Evolutionary conservation across 257 asterid species (phyloP).

Genomic region (Verbascum thapsus): DNA sequence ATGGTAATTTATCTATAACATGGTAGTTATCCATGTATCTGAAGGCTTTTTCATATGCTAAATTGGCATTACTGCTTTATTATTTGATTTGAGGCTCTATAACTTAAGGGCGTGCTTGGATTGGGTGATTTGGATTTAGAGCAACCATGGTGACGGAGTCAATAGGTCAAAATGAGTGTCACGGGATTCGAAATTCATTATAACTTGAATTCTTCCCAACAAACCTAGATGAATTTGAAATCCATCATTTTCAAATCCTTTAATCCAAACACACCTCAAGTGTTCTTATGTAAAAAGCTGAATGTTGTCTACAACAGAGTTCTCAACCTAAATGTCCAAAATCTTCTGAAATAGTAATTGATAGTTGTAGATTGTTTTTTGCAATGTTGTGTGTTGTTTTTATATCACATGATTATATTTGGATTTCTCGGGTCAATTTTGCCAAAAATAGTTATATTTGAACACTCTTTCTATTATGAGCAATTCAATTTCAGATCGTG

Average conservation of each 20-base stretch:
- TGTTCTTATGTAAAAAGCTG: neutral
- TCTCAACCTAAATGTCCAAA: slow-evolving; percentile 15
- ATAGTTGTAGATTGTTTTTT: slow-evolving; percentile 24
- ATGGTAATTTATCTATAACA: neutral
- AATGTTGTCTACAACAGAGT: slow-evolving; percentile 3
- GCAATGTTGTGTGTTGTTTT: slow-evolving; percentile 15
- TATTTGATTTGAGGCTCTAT: slow-evolving; percentile 9
- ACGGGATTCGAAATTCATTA: no score
- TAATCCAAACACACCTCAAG: neutral
- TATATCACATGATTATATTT: slow-evolving; percentile 22
- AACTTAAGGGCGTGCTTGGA: neutral
- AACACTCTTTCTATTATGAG: neutral
- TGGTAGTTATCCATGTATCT: slow-evolving; percentile 13
- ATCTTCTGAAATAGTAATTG: slow-evolving; percentile 1
- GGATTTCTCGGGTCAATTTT: neutral
- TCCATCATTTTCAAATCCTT: slow-evolving; percentile 1
- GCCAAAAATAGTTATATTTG: neutral
- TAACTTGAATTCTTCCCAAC: no score
- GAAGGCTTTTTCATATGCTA: slow-evolving; percentile 12
- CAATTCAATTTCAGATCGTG: slow-evolving; percentile 21
- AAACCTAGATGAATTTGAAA: no score
- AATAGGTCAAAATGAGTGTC: no score
- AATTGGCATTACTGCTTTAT: slow-evolving; percentile 5
- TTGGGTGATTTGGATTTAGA: no score
- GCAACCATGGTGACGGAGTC: no score